A percentile compares a stretch with the other conserved stretches of the same genome.
phyloP scores from a whole-genome alignment of 1,284 basidiomycete species.

The Exobasidium cylindrosporum region DNA sequence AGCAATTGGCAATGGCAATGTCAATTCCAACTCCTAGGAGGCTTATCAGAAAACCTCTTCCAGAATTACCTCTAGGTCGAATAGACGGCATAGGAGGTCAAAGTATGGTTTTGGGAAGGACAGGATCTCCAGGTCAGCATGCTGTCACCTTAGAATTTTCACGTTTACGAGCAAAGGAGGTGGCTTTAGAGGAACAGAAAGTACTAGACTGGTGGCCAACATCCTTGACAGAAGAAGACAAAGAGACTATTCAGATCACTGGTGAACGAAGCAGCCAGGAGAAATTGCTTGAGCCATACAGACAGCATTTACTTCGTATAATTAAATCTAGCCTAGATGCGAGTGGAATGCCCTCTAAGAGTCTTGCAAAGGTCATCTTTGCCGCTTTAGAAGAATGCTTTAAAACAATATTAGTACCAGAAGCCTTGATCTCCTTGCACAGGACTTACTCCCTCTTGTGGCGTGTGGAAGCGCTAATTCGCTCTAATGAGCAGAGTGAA shows the following conservation, averaged over 20 bases:
- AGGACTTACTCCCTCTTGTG: constrained; percentile 42
- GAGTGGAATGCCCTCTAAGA: not conserved
- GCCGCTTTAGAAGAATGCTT: not conserved
- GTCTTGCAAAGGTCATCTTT: not conserved
- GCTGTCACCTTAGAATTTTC: not conserved
- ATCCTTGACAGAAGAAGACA: constrained; percentile 10
- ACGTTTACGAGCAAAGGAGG: constrained; percentile 16
- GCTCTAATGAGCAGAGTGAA: constrained; percentile 10
- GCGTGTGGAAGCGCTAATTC: constrained; percentile 40
- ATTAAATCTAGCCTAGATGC: constrained; percentile 1
- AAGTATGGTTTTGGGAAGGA: not conserved
- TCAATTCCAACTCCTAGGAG: constrained; percentile 37
- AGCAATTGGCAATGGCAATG: constrained; percentile 25
- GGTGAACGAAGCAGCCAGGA: not conserved
- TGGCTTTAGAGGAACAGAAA: constrained; percentile 19
- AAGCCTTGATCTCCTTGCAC: constrained; percentile 32
- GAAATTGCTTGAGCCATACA: not conserved
- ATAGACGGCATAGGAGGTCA: not conserved
- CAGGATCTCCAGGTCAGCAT: not conserved
- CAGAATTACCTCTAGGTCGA: constrained; percentile 24
- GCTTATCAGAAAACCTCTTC: constrained; percentile 45
- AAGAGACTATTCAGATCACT: not conserved
- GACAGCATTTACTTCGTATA: not conserved
- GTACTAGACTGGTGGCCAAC: constrained; percentile 35
- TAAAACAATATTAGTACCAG: not conserved